Conservation (phyloP, 2,329 filamentous ascomycete species). For the Pezicula carpinea region DNA sequence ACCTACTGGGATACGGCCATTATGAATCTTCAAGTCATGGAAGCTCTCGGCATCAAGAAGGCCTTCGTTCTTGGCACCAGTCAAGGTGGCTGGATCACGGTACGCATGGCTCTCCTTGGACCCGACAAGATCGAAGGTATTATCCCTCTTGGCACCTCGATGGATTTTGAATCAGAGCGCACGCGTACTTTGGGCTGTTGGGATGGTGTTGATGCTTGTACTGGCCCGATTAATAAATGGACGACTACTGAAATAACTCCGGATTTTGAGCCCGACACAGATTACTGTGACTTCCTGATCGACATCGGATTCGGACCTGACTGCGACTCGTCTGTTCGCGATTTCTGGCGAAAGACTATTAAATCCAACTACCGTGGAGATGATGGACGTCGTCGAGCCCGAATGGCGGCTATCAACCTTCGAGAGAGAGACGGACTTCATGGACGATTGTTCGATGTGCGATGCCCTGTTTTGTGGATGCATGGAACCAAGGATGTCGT, state of each 20-base stretch:
- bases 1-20: constrained; percentile 52
- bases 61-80: constrained; percentile 47
- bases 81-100: constrained; percentile 47
- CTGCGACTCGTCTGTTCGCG: constrained; percentile 31
- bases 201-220: constrained; percentile 40
- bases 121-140: constrained; percentile 45
- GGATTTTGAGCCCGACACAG: constrained; percentile 42
- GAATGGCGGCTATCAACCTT: constrained; percentile 40
- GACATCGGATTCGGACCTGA: constrained; percentile 41
- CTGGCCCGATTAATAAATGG: constrained; percentile 37
- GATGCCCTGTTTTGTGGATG: constrained; percentile 48
- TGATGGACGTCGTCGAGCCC: constrained; percentile 43
- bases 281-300: constrained; percentile 41
- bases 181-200: constrained; percentile 44
- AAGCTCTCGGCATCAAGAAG: constrained; percentile 41
- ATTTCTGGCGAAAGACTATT: constrained; percentile 43
- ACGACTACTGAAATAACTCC: constrained; percentile 32
- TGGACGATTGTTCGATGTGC: constrained; percentile 40
- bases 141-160: constrained; percentile 44
- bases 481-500: constrained; percentile 39
- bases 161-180: constrained; percentile 46
- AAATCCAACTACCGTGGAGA: constrained; percentile 44
- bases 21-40: constrained; percentile 52
- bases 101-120: constrained; percentile 46
- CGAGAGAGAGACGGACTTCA: constrained; percentile 44